Percentiles rank a stretch among this genome's conserved stretches.
These are phyloP conservation scores for Eutrema salsugineum DNA, from an alignment of 441 rosid species.

Conservation along the genomic window DNA sequence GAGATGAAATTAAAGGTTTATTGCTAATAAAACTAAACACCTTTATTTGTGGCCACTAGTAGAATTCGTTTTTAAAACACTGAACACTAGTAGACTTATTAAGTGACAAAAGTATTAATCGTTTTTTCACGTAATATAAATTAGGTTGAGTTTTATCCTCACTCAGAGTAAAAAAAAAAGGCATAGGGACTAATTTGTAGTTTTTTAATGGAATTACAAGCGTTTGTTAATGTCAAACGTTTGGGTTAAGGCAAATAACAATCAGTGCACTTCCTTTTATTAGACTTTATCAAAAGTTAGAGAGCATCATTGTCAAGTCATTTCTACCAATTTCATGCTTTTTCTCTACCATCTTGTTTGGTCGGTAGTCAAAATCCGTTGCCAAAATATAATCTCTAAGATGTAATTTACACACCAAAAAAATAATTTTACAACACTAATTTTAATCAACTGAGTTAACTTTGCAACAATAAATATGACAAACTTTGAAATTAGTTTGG, in stretches of 20 bases:
- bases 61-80: no score
- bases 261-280: neutral
- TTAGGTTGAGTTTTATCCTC: no score
- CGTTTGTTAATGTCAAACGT: neutral
- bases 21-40: no score
- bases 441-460: neutral
- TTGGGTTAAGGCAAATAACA: neutral
- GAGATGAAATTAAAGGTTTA: no score
- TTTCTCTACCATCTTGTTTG: constrained; percentile 9
- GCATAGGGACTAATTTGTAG: no score
- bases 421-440: no score
- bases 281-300: neutral
- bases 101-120: no score
- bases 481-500: neutral
- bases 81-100: no score
- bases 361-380: neutral
- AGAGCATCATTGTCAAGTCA: constrained; percentile 20
- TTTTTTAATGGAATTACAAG: neutral
- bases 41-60: no score
- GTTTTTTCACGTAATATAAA: no score
- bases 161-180: no score
- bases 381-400: neutral
- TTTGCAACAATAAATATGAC: neutral
- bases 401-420: neutral
- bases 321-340: constrained; percentile 22